Base-by-base conservation (phyloP, 495 filamentous ascomycete species). In the Lophiostoma macrostomum region DNA sequence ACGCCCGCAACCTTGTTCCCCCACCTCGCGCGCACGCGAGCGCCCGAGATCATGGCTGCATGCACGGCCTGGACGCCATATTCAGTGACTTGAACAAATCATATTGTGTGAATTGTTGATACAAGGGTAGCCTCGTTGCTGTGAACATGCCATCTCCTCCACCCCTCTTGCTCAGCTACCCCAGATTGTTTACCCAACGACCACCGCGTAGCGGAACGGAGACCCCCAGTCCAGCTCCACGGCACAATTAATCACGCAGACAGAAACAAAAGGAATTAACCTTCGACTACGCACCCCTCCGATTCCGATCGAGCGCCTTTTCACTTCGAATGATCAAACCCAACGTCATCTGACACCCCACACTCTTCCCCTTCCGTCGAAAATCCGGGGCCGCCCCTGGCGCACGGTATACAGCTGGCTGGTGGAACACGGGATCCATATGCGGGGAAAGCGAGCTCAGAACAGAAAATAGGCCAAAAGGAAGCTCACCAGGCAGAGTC, bases 391-490 rank as follows among this genome's bases (percentile, higher is more conserved):
- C 39, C 32, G 49, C 50, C n/a, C 11, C 45, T 58, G 54, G 55
- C 54, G 49, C 54, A 50, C 54, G 18, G 28, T 34, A 44, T 29
- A 22, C 22, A 20, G 34, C 41, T 55, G 43, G 51, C 45, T 27
- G 49, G 42, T 25, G 38, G 12, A 13, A 20, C 32, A 48, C 48
- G 47, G 40, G 49, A 40, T 49, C 41, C 22, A 22, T 34, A 30
- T 61, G 39, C 43, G 65, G 60, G 50, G 56, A 50, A 61, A 51
- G 48, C 40, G 60, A n/a, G 39, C 25, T 77, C 82, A 98, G 68
- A 97, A 97, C 71, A 98, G 87, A 62, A 96, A 78, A 69, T 95
- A 98, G 2, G 88, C 94, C 61, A 97, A 76, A 67, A 98, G 72
- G 73, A 98, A 98, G 72, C 88, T 85, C 50, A 91, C 53, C 68